Conservation (phyloP, 805 yeast species). For the Kluyveromyces aestuarii region DNA sequence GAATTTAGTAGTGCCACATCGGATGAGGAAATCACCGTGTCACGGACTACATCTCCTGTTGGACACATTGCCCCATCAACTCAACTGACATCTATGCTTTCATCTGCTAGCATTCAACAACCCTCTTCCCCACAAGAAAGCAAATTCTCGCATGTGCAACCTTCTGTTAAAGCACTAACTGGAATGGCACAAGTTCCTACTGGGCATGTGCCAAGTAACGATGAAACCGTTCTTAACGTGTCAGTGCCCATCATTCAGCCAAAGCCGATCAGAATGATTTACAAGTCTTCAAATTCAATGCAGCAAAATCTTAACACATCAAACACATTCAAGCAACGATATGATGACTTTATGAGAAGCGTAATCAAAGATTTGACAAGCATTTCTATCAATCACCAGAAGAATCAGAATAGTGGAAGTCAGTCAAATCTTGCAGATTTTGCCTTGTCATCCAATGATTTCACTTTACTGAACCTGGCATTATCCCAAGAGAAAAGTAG, state of each 20-base stretch:
- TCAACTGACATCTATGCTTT: background rate
- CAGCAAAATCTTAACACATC: conserved; percentile 1
- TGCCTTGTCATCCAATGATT: conserved; percentile 21
- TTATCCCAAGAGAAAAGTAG: conserved; percentile 2
- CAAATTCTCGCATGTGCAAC: background rate
- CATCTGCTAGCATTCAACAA: background rate
- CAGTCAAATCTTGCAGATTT: conserved; percentile 21
- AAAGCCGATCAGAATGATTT: conserved; percentile 3
- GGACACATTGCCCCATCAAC: background rate
- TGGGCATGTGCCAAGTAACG: background rate
- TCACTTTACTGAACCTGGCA: conserved; percentile 17
- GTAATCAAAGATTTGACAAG: conserved; percentile 19
- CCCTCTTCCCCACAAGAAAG: background rate
- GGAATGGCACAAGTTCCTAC: background rate
- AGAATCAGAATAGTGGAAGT: conserved; percentile 10
- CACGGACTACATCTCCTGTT: background rate
- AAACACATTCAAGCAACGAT: conserved; percentile 12
- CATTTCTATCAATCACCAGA: conserved; percentile 18
- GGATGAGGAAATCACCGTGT: background rate
- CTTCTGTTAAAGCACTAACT: background rate
- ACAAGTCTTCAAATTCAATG: background rate
- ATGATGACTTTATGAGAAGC: conserved; percentile 19
- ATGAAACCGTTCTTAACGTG: background rate
- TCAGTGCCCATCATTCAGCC: conserved; percentile 6
- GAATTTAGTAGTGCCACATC: conserved; percentile 1